Base-by-base conservation (phyloP, 139 green algal genomes). In the Chlamydomonas applanata region DNA sequence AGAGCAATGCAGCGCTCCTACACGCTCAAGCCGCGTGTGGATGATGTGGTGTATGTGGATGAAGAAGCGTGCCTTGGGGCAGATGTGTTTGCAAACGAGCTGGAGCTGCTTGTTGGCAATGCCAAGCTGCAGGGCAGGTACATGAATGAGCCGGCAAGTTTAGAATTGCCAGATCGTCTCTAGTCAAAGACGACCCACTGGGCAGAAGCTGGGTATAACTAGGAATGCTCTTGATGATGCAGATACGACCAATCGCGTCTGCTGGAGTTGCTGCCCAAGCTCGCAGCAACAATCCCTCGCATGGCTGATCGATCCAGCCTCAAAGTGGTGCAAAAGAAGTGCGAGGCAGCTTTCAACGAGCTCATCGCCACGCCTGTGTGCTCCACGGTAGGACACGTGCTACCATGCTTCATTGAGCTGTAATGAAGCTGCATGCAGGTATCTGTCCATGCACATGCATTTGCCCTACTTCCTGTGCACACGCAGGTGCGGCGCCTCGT, bases 11-110 rank as follows among this genome's bases (percentile, higher is more conserved):
- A 25, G 20, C 4, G 20, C 4, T 29, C 20, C 13, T 61, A 61
- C 22, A 29, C 20, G 53, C 53, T 25, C 13, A 25, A 61, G 16
- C 5, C 22, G 16, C 53, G 53, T 25, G 53, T 61, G 20, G 53
- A 29, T 61, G 53, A 61, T 17, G 53, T 30, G 67, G 13, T 73
- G 29, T 84, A 86, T 53, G 49, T 89, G 5, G 90, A 95, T 61
- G 89, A 94, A 29, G 90, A 97, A 69, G 89, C 92, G 20, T 85
- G 81, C n/a, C 68, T 97, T 27, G 83, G 83, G 0, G 91, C 95
- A 69, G 75, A 87, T 0, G 75, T 94, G 2, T 97, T 91, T 71
- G 88, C 87, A 2, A 90, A 89, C 0, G 92, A 97, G 81, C 83
- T 97, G 7, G 92, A 97, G 76, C 80, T 97, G 34, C 68, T 97